Evolutionary conservation across 2,329 filamentous ascomycete species (phyloP).

Genomic region (Periglandula ipomoeae): DNA sequence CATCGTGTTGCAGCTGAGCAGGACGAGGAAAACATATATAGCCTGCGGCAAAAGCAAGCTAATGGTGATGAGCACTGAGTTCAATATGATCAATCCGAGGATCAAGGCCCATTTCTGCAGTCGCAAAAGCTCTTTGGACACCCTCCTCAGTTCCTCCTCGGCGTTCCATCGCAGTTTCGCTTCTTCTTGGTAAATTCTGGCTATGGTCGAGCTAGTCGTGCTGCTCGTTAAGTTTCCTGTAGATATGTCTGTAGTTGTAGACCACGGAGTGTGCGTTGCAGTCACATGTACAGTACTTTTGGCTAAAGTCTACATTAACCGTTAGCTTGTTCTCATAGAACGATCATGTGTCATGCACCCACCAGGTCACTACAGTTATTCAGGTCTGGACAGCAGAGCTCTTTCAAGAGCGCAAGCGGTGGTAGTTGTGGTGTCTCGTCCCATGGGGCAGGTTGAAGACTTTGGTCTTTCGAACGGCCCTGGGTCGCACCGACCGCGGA

Average conservation of each 20-base stretch:
- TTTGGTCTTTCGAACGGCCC: no score
- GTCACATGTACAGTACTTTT: constrained; percentile 10
- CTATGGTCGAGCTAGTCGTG: constrained; percentile 26
- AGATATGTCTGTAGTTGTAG: constrained; percentile 8
- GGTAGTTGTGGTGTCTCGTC: no score
- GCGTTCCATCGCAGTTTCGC: constrained; percentile 31
- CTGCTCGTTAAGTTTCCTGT: constrained; percentile 19
- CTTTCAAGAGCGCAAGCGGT: no score
- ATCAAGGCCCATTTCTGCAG: constrained; percentile 32
- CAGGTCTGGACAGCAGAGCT: constrained; percentile 8
- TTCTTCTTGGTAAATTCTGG: constrained; percentile 27
- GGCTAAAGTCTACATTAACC: constrained; percentile 20
- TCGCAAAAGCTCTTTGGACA: constrained; percentile 27
- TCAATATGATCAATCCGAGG: constrained; percentile 23
- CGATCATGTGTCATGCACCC: no score
- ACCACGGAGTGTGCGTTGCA: constrained; percentile 22
- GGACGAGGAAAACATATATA: constrained; percentile 34
- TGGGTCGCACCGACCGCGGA: no score
- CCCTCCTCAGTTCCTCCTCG: constrained; percentile 27
- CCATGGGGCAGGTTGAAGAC: no score
- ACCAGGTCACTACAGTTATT: constrained; percentile 21
- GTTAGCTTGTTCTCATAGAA: no score
- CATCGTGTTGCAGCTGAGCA: constrained; percentile 36
- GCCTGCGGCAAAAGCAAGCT: constrained; percentile 28
- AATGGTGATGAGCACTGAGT: constrained; percentile 27